Conservation (phyloP, 306 rosid species). For the Morella rubra region DNA sequence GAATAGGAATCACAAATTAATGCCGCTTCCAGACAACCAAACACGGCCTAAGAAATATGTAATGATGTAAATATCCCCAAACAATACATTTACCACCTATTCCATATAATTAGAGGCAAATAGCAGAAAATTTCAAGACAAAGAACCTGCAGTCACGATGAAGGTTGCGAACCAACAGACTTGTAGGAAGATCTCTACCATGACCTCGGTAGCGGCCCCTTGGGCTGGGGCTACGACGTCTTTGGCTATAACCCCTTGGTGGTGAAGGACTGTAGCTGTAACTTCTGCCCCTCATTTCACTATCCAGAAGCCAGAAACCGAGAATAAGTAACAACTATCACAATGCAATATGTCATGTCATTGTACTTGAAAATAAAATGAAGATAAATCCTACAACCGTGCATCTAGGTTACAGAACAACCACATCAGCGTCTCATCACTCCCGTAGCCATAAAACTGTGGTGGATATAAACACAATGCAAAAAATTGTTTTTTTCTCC, state of each 20-base stretch:
- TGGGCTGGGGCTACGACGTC: conserved; percentile 68
- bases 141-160: conserved; percentile 68
- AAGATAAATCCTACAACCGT: background rate
- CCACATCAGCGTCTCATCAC: background rate
- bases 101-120: background rate
- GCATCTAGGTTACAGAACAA: background rate
- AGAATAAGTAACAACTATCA: background rate
- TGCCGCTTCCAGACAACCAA: background rate
- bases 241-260: conserved; percentile 56
- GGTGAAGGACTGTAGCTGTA: conserved; percentile 82
- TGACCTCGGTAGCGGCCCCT: conserved; percentile 50
- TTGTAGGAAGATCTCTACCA: conserved; percentile 62
- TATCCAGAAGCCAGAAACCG: conserved; percentile 23
- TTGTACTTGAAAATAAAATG: background rate
- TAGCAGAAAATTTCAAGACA: background rate
- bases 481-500: background rate
- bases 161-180: conserved; percentile 85
- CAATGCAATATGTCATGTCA: background rate
- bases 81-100: background rate
- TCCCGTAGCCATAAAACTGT: background rate
- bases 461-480: background rate
- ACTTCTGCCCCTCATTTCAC: conserved; percentile 77
- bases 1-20: background rate
- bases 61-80: background rate
- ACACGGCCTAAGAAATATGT: background rate